Conservation (phyloP, 225 moss, liverwort and hornwort genomes). For the Sphagnum tenellum region DNA sequence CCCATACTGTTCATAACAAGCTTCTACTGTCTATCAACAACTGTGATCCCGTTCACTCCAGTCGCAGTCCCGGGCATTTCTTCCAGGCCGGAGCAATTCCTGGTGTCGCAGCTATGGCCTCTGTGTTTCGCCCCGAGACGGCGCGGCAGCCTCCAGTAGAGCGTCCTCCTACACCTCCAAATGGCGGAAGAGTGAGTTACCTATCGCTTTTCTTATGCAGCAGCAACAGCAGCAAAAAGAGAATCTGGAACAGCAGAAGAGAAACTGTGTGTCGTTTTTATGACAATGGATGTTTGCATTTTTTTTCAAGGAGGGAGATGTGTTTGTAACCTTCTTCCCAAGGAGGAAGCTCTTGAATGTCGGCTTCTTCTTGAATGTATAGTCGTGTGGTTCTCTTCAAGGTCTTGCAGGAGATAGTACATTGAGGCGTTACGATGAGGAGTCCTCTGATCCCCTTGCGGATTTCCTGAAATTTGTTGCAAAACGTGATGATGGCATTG, state of each 20-base stretch:
- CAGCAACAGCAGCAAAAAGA: background rate
- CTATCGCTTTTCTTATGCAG: background rate
- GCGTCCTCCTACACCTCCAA: conserved; percentile 41
- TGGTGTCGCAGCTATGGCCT: conserved; percentile 32
- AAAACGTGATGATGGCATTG: background rate
- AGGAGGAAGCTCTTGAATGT: too few relatives aligned
- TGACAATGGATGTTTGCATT: background rate
- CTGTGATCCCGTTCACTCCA: conserved; percentile 7
- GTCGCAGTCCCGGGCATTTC: conserved; percentile 8
- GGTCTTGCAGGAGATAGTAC: too few relatives aligned
- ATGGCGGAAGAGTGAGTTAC: conserved; percentile 37
- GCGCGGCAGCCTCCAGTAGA: conserved; percentile 50
- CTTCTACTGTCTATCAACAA: conserved; percentile 7
- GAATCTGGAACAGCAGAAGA: background rate
- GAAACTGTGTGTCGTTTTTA: background rate
- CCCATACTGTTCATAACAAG: background rate
- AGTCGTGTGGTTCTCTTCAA: too few relatives aligned
- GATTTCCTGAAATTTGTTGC: background rate
- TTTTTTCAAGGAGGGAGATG: background rate
- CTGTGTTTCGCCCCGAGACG: conserved; percentile 21
- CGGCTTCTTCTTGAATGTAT: too few relatives aligned
- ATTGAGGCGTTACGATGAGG: too few relatives aligned
- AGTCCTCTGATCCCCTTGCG: too few relatives aligned
- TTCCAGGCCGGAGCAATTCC: conserved; percentile 6
- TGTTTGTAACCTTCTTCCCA: too few relatives aligned